Percentiles rank a stretch among this genome's conserved stretches.
phyloP scores from a whole-genome alignment of 2,329 filamentous ascomycete species.

The Chaetomium strumarium region DNA sequence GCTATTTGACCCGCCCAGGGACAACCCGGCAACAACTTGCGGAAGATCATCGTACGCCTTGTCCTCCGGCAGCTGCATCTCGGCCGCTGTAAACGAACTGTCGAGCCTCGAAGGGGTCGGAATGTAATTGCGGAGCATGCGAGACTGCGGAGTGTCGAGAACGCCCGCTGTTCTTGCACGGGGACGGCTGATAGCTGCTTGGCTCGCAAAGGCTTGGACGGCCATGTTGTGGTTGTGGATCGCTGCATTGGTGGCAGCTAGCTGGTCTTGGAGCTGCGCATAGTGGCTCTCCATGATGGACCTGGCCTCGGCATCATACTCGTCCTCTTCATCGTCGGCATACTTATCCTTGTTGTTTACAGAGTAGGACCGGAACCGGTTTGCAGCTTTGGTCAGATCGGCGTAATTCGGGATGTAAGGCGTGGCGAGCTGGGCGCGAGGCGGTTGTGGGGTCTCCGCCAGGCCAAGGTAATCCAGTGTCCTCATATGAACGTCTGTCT shows the following conservation, averaged over 20 bases:
- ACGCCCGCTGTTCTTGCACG: conserved; percentile 89
- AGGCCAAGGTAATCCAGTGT: conserved; percentile 94
- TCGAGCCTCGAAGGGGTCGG: conserved; percentile 68
- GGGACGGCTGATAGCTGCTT: conserved; percentile 74
- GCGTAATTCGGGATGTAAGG: conserved; percentile 71
- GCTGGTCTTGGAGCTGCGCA: conserved; percentile 55
- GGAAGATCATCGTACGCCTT: conserved; percentile 75
- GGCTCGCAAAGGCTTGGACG: conserved; percentile 84
- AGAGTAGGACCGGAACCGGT: conserved; percentile 92
- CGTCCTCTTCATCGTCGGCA: conserved; percentile 78
- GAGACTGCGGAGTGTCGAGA: conserved; percentile 67
- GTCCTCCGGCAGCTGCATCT: conserved; percentile 68
- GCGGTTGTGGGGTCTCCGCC: conserved; percentile 83
- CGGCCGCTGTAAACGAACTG: conserved; percentile 67
- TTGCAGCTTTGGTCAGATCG: conserved; percentile 70
- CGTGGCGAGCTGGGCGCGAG: conserved; percentile 66
- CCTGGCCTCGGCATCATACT: conserved; percentile 53
- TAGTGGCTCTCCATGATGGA: conserved; percentile 51
- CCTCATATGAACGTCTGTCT: conserved; percentile 80
- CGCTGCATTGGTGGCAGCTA: conserved; percentile 58
- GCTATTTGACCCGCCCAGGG: conserved; percentile 60
- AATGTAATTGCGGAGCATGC: conserved; percentile 65
- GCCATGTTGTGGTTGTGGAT: conserved; percentile 91
- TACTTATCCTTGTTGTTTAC: conserved; percentile 99
- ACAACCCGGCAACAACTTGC: conserved; percentile 76